Conservation (phyloP, 306 rosid genomes). For the Sophora flavescens region DNA sequence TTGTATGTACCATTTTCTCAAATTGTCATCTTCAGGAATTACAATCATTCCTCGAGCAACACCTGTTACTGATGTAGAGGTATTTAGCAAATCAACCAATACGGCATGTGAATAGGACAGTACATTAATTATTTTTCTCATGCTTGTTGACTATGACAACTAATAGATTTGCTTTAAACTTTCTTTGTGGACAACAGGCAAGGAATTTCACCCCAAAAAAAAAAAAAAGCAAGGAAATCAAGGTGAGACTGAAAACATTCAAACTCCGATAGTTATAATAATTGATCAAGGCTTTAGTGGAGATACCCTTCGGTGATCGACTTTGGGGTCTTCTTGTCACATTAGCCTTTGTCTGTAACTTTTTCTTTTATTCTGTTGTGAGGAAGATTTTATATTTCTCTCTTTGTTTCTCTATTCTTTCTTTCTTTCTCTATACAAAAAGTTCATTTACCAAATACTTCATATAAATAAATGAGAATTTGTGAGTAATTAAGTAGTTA, state of each 20-base stretch:
- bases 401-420: no score
- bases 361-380: no score
- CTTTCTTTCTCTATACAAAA: no score
- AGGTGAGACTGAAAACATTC: slow-evolving; percentile 68
- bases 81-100: slow-evolving; percentile 22
- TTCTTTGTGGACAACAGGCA: slow-evolving; percentile 51
- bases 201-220: no score
- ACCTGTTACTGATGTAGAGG: slow-evolving; percentile 80
- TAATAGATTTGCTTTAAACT: not conserved
- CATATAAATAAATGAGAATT: no score
- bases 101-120: slow-evolving; percentile 16
- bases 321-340: no score
- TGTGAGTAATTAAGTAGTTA: no score
- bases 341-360: no score
- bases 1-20: slow-evolving; percentile 55
- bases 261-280: slow-evolving; percentile 83
- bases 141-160: slow-evolving; percentile 26
- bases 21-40: slow-evolving; percentile 62
- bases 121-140: slow-evolving; percentile 31
- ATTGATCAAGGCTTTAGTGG: slow-evolving; percentile 90
- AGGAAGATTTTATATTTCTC: no score
- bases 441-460: no score
- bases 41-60: slow-evolving; percentile 71
- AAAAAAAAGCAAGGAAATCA: no score
- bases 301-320: no score